These are phyloP conservation scores for Hymenotorrendiella dingleyae DNA, from an alignment of 2,329 filamentous ascomycete genomes.

Conservation along the genomic window DNA sequence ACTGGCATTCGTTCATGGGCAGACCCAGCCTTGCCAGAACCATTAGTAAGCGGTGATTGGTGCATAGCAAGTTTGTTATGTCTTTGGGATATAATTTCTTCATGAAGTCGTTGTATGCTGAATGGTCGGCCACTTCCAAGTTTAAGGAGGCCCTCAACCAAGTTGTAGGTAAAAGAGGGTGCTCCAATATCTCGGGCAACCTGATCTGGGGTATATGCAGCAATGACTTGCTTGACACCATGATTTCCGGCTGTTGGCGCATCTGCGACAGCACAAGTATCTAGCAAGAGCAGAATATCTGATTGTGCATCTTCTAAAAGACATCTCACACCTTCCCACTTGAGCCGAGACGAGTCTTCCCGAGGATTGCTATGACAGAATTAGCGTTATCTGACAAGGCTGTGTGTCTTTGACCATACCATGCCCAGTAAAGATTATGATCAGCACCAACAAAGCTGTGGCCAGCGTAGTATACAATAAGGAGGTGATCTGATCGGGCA, in stretches of 20 bases:
- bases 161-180: constrained; percentile 53
- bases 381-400: constrained; percentile 32
- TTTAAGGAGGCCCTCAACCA: constrained; percentile 49
- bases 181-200: constrained; percentile 38
- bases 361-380: constrained; percentile 43
- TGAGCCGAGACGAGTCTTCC: constrained; percentile 54
- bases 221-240: constrained; percentile 57
- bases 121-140: constrained; percentile 50
- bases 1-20: constrained; percentile 38
- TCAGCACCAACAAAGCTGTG: constrained; percentile 53
- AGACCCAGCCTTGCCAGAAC: constrained; percentile 32
- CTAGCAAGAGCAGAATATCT: constrained; percentile 56
- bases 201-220: constrained; percentile 51
- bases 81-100: constrained; percentile 41
- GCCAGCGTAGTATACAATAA: constrained; percentile 61
- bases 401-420: constrained; percentile 42
- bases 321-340: constrained; percentile 58
- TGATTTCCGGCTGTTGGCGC: constrained; percentile 44
- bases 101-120: constrained; percentile 48
- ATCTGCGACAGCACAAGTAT: constrained; percentile 54
- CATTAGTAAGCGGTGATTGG: constrained; percentile 41
- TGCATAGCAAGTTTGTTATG: constrained; percentile 37
- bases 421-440: constrained; percentile 60
- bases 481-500: constrained; percentile 50
- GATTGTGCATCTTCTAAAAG: constrained; percentile 57